Evolutionary conservation across 2,329 filamentous ascomycete species (phyloP).

Genomic region (Aspergillus proliferans): DNA sequence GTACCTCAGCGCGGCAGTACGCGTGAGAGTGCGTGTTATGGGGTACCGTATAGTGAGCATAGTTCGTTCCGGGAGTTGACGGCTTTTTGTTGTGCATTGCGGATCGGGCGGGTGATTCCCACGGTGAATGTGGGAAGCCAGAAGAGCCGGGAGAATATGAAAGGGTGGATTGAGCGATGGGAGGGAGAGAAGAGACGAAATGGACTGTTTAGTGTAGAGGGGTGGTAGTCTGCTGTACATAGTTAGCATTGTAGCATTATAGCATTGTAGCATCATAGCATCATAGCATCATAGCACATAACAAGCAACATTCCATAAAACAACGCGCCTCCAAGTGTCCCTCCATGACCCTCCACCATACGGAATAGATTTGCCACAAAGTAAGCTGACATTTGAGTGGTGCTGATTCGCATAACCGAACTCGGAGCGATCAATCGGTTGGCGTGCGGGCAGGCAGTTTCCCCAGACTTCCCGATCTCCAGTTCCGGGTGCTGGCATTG

Average conservation of each 20-base stretch:
- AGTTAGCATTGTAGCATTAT: not conserved
- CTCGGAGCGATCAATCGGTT: conserved; percentile 15
- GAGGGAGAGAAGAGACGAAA: conserved; percentile 57
- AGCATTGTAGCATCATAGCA: not conserved
- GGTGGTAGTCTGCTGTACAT: conserved; percentile 25
- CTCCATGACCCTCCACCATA: not conserved
- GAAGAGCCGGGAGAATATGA: conserved; percentile 60
- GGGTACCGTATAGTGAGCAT: conserved; percentile 93
- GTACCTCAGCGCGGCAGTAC: conserved; percentile 78
- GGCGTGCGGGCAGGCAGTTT: not conserved
- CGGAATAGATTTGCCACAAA: not conserved
- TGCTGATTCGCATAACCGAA: not conserved
- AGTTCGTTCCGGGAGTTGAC: conserved; percentile 90
- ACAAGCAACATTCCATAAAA: not conserved
- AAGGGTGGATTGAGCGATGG: conserved; percentile 60
- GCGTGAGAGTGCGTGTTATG: conserved; percentile 76
- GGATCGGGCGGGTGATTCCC: conserved; percentile 84
- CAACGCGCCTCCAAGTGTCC: no score
- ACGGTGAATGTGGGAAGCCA: conserved; percentile 79
- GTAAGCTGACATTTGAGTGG: not conserved
- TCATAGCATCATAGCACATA: not conserved
- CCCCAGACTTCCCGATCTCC: conserved; percentile 18
- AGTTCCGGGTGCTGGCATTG: conserved; percentile 14
- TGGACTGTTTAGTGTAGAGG: conserved; percentile 45
- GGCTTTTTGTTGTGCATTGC: conserved; percentile 81